Conservation (phyloP, 345 rosid genomes). For the Citrus unshiu region DNA sequence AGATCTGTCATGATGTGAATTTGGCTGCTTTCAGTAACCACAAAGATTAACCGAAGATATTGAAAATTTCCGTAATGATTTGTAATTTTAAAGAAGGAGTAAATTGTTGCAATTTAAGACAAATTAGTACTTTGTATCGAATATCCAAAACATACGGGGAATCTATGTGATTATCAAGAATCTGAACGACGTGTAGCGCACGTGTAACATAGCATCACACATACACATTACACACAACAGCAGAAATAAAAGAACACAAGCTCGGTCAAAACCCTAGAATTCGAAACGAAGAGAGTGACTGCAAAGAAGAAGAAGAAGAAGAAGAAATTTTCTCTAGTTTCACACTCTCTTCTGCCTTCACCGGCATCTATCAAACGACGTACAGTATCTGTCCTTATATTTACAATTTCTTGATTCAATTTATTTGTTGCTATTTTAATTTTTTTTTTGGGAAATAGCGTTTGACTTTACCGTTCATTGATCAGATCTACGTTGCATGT, state of each 20-base stretch:
- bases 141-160: background rate
- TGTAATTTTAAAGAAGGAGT: too few species aligned
- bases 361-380: background rate
- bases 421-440: background rate
- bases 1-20: too few species aligned
- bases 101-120: background rate
- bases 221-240: background rate
- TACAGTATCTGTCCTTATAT: background rate
- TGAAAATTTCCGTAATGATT: too few species aligned
- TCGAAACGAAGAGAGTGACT: background rate
- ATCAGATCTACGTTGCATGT: slow-evolving; percentile 1
- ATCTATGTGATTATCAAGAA: background rate
- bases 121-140: background rate
- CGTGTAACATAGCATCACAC: background rate
- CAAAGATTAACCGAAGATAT: too few species aligned
- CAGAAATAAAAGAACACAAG: background rate
- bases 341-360: background rate
- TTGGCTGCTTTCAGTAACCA: too few species aligned
- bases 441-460: background rate
- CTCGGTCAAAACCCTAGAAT: slow-evolving; percentile 27
- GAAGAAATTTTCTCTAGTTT: background rate
- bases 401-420: background rate
- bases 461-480: background rate
- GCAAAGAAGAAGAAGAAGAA: background rate
- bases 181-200: background rate